phyloP scores from a whole-genome alignment of 768 basidiomycete species.

The Collybia nuda region DNA sequence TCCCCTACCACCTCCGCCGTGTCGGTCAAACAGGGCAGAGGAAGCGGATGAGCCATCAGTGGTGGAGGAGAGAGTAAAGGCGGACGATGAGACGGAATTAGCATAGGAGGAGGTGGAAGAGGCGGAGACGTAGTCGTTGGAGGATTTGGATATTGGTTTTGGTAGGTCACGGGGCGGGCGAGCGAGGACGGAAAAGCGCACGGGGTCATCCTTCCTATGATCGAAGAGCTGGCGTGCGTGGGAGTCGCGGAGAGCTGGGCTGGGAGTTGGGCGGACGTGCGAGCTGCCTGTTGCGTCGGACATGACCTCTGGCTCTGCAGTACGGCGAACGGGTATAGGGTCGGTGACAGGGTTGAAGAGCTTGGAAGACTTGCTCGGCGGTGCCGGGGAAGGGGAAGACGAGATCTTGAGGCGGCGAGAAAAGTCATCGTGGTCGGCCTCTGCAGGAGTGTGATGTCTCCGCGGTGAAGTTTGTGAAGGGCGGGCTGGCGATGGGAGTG shows the following conservation, averaged over 20 bases:
- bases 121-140: constrained; percentile 71
- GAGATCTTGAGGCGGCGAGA: constrained; percentile 72
- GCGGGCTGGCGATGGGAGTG: constrained; percentile 21
- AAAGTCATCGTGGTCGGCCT: constrained; percentile 73
- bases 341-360: constrained; percentile 77
- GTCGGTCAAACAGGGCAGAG: constrained; percentile 66
- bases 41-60: constrained; percentile 76
- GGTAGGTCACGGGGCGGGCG: constrained; percentile 46
- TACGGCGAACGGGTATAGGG: constrained; percentile 58
- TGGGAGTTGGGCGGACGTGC: constrained; percentile 33
- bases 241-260: constrained; percentile 30
- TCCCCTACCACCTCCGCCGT: constrained; percentile 40
- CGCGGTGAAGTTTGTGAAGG: constrained; percentile 27
- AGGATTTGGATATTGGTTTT: constrained; percentile 55
- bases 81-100: constrained; percentile 63
- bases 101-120: constrained; percentile 77
- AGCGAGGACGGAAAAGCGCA: constrained; percentile 72
- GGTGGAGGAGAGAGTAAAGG: constrained; percentile 74
- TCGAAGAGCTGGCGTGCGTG: constrained; percentile 73
- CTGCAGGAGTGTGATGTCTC: constrained; percentile 29
- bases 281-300: constrained; percentile 61
- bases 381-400: constrained; percentile 29
- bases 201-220: constrained; percentile 87
- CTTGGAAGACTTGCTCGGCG: constrained; percentile 36
- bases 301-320: constrained; percentile 63